Base-by-base conservation (phyloP, 2,329 filamentous ascomycete species). In the Phialophora tarda region DNA sequence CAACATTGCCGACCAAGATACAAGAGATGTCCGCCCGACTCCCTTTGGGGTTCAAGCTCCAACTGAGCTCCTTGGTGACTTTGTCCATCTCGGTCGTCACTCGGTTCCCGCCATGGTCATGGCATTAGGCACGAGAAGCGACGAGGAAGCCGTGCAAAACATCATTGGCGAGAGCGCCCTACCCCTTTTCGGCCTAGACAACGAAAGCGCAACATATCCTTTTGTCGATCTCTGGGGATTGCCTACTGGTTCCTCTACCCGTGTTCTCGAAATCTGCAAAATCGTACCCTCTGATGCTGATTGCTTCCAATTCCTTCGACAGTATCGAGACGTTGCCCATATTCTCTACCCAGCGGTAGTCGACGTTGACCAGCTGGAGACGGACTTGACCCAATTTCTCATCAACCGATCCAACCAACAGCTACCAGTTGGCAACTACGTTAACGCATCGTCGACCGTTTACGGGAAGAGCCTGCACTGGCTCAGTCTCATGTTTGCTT, bases 191-290 rank as follows among this genome's bases (percentile, higher is more conserved):
- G 86, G 86, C 2, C 79, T 88, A 30, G 86, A 88, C 71, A 88
- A 88, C 70, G 86, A 88, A 71, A 85, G 83, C 41, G 85, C 85
- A 4, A 88, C 86, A 11, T 88, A 88, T 72, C 86, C 86, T 8
- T 88, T 88, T 71, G 84, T 88, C 23, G 86, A 88, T 71, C 77
- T 88, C 1, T 88, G 86, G 85, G 86, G 86, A 3, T 84, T 84
- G 2, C 59, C 59, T 28, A 84, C 87, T 63, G 85, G 83, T 61
- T 86, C 84, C 0, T 78, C 84, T 3, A 81, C 83, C 65, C 82
- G 86, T 70, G 81, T 86, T 4, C 82, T 79, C 60, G 85, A 86
- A 61, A 79, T 88, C 1, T 85, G 84, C 32, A 85, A 83, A 69
- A 84, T 84, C 1, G 75, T 88, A 28, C 86, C 86, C 0, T 82